Evolutionary conservation across 176 grass and related monocot species (phyloP).

Genomic region (Paspalum vaginatum): DNA sequence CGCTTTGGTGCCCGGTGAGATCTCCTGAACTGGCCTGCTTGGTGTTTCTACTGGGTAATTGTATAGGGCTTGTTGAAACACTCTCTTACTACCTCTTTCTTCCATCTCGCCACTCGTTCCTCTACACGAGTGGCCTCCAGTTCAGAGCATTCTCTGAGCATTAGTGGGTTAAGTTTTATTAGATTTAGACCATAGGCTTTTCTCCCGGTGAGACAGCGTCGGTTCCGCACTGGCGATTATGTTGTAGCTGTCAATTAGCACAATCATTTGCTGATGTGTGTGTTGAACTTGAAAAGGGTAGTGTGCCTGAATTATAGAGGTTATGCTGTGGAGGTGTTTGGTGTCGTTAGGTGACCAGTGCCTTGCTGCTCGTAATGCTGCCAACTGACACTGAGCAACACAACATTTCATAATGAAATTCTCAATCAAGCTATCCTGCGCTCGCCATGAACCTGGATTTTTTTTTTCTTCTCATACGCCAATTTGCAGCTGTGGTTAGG

Average conservation of each 20-base stretch:
- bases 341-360: slow-evolving; percentile 43
- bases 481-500: slow-evolving; percentile 24
- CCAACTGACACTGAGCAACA: background rate
- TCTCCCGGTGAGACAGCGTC: slow-evolving; percentile 3
- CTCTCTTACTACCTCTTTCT: background rate
- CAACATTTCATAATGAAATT: background rate
- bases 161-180: slow-evolving; percentile 33
- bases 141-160: slow-evolving; percentile 34
- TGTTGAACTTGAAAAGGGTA: slow-evolving; percentile 9
- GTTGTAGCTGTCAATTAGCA: slow-evolving; percentile 24
- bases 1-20: slow-evolving; percentile 34
- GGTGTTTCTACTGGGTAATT: slow-evolving; percentile 43
- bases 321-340: slow-evolving; percentile 23
- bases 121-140: slow-evolving; percentile 32
- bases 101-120: slow-evolving; percentile 9
- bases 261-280: slow-evolving; percentile 39
- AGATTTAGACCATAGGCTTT: slow-evolving; percentile 25
- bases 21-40: slow-evolving; percentile 16
- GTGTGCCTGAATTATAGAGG: background rate
- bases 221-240: slow-evolving; percentile 6
- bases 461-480: slow-evolving; percentile 15
- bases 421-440: background rate
- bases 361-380: slow-evolving; percentile 34
- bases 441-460: slow-evolving; percentile 1
- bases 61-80: slow-evolving; percentile 36